Conservation (phyloP, 805 yeast genomes). For the Teunomyces lycoperdinae region DNA sequence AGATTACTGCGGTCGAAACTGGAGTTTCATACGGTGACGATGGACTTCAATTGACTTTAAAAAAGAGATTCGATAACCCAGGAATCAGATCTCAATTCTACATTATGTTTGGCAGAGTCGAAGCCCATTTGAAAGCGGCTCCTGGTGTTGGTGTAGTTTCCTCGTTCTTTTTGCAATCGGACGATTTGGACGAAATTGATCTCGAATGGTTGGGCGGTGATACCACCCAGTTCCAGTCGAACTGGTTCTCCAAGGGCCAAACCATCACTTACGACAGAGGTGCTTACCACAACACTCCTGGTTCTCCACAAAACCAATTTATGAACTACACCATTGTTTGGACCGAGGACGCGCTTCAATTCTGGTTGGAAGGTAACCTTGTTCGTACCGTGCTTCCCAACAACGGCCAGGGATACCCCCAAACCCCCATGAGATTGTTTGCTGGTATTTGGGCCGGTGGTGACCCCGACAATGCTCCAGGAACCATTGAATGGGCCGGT, state of each 20-base stretch:
- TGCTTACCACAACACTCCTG: slow-evolving; percentile 54
- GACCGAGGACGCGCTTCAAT: slow-evolving; percentile 61
- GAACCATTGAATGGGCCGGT: slow-evolving; percentile 83
- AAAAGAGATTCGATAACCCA: slow-evolving; percentile 72
- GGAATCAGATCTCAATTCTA: slow-evolving; percentile 73
- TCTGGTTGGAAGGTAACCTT: slow-evolving; percentile 69
- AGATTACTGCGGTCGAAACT: slow-evolving; percentile 36
- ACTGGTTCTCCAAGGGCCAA: slow-evolving; percentile 79
- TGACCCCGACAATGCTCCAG: slow-evolving; percentile 58
- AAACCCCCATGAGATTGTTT: slow-evolving; percentile 77
- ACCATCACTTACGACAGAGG: slow-evolving; percentile 80
- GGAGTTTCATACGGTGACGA: slow-evolving; percentile 30
- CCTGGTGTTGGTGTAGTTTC: slow-evolving; percentile 78
- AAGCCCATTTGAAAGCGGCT: slow-evolving; percentile 69
- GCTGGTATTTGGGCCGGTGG: slow-evolving; percentile 85
- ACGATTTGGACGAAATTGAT: slow-evolving; percentile 88
- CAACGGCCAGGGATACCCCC: slow-evolving; percentile 74
- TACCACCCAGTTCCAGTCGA: slow-evolving; percentile 67
- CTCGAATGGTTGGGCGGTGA: slow-evolving; percentile 87
- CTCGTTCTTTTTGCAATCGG: slow-evolving; percentile 74
- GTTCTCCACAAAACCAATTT: slow-evolving; percentile 53
- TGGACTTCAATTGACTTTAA: slow-evolving; percentile 64
- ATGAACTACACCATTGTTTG: slow-evolving; percentile 86
- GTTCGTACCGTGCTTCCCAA: slow-evolving; percentile 61
- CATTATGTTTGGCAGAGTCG: slow-evolving; percentile 86